Evolutionary conservation across 352 stramenopile genomes (phyloP).

Genomic region (Thalassiosira hispida): DNA sequence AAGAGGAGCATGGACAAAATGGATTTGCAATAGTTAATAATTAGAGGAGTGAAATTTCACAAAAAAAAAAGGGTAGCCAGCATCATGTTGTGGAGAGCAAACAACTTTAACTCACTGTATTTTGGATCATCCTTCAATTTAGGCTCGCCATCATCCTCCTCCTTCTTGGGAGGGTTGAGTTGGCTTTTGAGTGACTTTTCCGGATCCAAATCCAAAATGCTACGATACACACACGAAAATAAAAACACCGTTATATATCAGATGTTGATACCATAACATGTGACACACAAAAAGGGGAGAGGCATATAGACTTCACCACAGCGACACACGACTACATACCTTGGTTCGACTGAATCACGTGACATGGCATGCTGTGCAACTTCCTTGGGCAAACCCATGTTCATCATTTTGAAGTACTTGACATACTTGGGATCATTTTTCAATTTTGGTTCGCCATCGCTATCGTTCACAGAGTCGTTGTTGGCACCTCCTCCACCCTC

Average conservation of each 20-base stretch:
- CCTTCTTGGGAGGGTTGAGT: conserved; percentile 21
- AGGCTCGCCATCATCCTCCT: conserved; percentile 43
- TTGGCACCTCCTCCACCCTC: background rate
- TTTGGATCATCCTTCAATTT: conserved; percentile 76
- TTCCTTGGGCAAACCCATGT: conserved; percentile 90
- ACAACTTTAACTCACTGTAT: conserved; percentile 76
- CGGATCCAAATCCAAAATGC: conserved; percentile 75
- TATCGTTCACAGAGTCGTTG: conserved; percentile 6
- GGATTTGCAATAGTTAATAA: no score
- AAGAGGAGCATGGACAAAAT: no score
- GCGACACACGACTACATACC: conserved; percentile 81
- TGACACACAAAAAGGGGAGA: no score
- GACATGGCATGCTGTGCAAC: conserved; percentile 91
- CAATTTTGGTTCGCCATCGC: conserved; percentile 34
- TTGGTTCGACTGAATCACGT: conserved; percentile 87
- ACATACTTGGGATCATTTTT: conserved; percentile 68
- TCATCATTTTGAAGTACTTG: conserved; percentile 91
- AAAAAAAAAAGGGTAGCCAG: no score
- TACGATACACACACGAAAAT: no score
- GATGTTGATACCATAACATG: no score
- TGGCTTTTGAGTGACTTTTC: conserved; percentile 62
- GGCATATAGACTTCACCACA: no score
- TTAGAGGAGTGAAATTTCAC: no score
- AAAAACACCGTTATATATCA: no score
- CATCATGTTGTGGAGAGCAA: no score